Evolutionary conservation across 2,329 filamentous ascomycete species (phyloP).

Genomic region (Exophiala aquamarina): DNA sequence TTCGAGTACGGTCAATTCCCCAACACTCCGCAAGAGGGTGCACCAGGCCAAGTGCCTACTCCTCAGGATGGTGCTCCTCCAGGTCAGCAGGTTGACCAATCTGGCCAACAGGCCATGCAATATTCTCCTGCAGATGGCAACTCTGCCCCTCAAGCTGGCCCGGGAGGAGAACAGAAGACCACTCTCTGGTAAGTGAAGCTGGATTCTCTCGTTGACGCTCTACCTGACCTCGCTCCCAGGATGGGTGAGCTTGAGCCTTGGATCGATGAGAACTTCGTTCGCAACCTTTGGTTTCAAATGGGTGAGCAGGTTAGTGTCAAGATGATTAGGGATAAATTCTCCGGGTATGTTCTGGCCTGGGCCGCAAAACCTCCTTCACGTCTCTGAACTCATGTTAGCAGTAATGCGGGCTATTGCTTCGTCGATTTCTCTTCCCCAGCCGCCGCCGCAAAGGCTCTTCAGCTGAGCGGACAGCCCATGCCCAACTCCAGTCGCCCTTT

Average conservation of each 20-base stretch:
- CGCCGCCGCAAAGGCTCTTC: slow-evolving; percentile 87
- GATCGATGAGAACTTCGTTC: slow-evolving; percentile 99
- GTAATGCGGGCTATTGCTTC: slow-evolving; percentile 98
- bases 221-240: slow-evolving; percentile 53
- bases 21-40: slow-evolving; percentile 57
- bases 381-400: slow-evolving; percentile 48
- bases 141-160: slow-evolving; percentile 43
- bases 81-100: slow-evolving; percentile 45
- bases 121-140: slow-evolving; percentile 51
- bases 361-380: slow-evolving; percentile 19
- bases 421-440: slow-evolving; percentile 85
- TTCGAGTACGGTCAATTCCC: slow-evolving; percentile 66
- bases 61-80: slow-evolving; percentile 52
- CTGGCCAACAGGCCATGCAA: slow-evolving; percentile 51
- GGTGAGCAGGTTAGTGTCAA: slow-evolving; percentile 96
- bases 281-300: slow-evolving; percentile 90
- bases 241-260: slow-evolving; percentile 99
- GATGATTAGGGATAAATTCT: slow-evolving; percentile 99
- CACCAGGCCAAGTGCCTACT: slow-evolving; percentile 48
- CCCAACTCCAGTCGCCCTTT: slow-evolving; percentile 93
- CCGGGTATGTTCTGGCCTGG: slow-evolving; percentile 64
- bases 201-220: slow-evolving; percentile 11
- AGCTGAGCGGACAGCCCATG: slow-evolving; percentile 81
- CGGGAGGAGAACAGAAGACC: slow-evolving; percentile 55
- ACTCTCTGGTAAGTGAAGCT: slow-evolving; percentile 52